These are phyloP conservation scores for Casaregolazyma suthepensis DNA, from an alignment of 1,139 yeast species.

Conservation along the genomic window DNA sequence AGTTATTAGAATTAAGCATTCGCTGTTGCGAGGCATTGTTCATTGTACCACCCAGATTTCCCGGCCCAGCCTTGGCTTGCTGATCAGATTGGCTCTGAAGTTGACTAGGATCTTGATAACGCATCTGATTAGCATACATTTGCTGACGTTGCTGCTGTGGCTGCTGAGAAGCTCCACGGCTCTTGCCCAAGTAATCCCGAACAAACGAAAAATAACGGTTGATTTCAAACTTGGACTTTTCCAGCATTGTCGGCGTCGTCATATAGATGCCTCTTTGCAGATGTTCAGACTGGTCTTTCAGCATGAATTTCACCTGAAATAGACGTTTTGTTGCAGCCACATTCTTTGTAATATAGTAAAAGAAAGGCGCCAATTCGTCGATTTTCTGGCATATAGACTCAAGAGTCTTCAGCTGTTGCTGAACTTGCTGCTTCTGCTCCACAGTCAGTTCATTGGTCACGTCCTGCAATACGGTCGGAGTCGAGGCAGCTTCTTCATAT, in stretches of 20 bases:
- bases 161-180: slow-evolving; percentile 3
- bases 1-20: neutral
- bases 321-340: slow-evolving; percentile 69
- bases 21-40: neutral
- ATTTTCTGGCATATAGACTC: slow-evolving; percentile 62
- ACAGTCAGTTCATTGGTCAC: slow-evolving; percentile 54
- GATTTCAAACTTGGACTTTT: slow-evolving; percentile 64
- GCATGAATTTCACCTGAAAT: slow-evolving; percentile 72
- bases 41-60: slow-evolving; percentile 9
- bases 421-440: slow-evolving; percentile 59
- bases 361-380: slow-evolving; percentile 72
- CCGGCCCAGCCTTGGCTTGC: slow-evolving; percentile 4
- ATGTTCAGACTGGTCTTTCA: slow-evolving; percentile 67
- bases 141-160: slow-evolving; percentile 14
- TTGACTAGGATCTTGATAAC: slow-evolving; percentile 10
- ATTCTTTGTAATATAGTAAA: slow-evolving; percentile 66
- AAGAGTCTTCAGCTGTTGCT: slow-evolving; percentile 51
- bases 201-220: slow-evolving; percentile 71
- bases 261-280: slow-evolving; percentile 56
- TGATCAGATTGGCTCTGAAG: slow-evolving; percentile 8
- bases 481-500: slow-evolving; percentile 61
- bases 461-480: slow-evolving; percentile 62
- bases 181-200: slow-evolving; percentile 41
- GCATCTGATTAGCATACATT: slow-evolving; percentile 7
- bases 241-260: slow-evolving; percentile 63